Evolutionary conservation across 2,329 filamentous ascomycete genomes (phyloP).

Genomic region (Aspergillus amoenus): DNA sequence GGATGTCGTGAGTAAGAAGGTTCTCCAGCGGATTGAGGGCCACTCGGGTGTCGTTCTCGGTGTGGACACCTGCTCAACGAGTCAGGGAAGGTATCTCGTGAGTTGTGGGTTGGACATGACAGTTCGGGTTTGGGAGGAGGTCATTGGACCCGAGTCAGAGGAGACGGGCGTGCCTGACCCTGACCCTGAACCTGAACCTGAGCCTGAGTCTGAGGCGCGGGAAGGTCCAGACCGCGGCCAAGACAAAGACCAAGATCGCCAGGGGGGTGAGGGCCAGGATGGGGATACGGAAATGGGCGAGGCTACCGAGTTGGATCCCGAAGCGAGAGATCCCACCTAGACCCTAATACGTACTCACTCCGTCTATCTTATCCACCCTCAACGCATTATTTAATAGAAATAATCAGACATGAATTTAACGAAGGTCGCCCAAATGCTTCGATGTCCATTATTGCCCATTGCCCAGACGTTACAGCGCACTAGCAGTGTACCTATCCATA

Average conservation of each 20-base stretch:
- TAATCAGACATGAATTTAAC: neutral
- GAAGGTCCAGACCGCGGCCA: neutral
- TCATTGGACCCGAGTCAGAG: neutral
- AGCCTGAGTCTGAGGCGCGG: neutral
- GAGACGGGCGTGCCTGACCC: neutral
- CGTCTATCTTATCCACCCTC: neutral
- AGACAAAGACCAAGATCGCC: neutral
- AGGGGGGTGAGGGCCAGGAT: neutral
- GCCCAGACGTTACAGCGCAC: neutral
- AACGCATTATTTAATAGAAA: neutral
- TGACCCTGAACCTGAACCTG: neutral
- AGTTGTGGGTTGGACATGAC: constrained; percentile 64
- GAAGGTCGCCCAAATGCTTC: neutral
- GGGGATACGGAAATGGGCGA: constrained; percentile 17
- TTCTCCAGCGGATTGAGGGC: constrained; percentile 66
- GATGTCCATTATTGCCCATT: neutral
- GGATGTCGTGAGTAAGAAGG: constrained; percentile 83
- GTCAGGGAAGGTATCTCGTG: constrained; percentile 52
- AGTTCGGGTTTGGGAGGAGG: constrained; percentile 60
- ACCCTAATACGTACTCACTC: no score
- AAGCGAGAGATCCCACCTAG: constrained; percentile 1
- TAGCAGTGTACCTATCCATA: neutral
- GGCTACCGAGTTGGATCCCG: neutral
- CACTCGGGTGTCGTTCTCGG: constrained; percentile 60
- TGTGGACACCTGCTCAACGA: constrained; percentile 58